Evolutionary conservation across 805 yeast genomes (phyloP).

Genomic region (Candida chauliodis): DNA sequence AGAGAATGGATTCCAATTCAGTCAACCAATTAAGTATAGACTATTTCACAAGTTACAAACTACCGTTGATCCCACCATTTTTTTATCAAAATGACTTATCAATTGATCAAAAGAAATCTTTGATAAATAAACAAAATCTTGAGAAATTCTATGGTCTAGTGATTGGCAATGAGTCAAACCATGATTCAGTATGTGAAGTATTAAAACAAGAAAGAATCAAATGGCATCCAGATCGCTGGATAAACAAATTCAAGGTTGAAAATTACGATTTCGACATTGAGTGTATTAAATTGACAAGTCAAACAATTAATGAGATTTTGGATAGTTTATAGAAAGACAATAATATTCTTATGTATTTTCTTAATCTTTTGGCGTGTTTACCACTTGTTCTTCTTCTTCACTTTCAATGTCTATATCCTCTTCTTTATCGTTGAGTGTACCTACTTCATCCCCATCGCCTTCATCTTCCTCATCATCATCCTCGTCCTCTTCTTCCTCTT

Average conservation of each 20-base stretch:
- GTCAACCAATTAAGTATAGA: conserved; percentile 6
- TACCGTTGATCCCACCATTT: conserved; percentile 14
- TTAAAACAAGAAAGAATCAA: conserved; percentile 50
- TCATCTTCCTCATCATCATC: conserved; percentile 35
- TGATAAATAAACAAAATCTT: conserved; percentile 22
- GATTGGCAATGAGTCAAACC: conserved; percentile 5
- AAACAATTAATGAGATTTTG: conserved; percentile 25
- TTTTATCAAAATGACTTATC: conserved; percentile 8
- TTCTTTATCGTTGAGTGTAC: conserved; percentile 34
- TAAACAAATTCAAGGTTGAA: conserved; percentile 18
- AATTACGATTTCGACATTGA: conserved; percentile 19
- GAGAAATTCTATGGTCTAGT: conserved; percentile 25
- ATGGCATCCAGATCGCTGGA: conserved; percentile 75
- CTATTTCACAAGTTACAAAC: conserved; percentile 14
- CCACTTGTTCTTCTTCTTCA: conserved; percentile 13
- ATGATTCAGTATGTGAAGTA: conserved; percentile 18
- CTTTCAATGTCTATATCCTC: conserved; percentile 21
- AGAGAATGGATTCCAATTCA: conserved; percentile 27
- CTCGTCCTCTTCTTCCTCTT: conserved; percentile 46
- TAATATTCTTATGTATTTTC: not conserved
- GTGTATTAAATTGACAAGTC: conserved; percentile 27
- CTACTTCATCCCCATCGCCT: conserved; percentile 36
- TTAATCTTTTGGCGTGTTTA: conserved; percentile 12
- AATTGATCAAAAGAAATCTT: conserved; percentile 11
- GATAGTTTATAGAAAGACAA: conserved; percentile 1